These are phyloP conservation scores for Sugiyamaella marilandica DNA, from an alignment of 805 yeast species.

Conservation along the genomic window DNA sequence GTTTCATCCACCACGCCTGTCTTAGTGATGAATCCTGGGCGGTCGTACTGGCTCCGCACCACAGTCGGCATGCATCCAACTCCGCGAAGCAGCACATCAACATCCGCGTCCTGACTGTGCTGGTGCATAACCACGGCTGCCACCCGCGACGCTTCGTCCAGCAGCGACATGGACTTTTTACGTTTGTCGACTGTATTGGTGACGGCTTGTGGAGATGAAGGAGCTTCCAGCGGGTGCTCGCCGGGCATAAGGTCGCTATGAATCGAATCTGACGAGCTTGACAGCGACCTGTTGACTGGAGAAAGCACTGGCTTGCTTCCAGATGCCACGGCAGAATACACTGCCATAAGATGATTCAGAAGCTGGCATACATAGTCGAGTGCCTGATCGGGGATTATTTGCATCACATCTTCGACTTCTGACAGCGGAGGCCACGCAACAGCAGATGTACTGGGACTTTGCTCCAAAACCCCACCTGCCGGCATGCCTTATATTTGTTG, in stretches of 20 bases:
- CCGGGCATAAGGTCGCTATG: background rate
- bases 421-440: constrained; percentile 1
- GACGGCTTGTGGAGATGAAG: background rate
- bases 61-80: background rate
- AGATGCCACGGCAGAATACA: background rate
- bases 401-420: constrained; percentile 3
- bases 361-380: constrained; percentile 22
- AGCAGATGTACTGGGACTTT: no score
- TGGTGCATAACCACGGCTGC: constrained; percentile 15
- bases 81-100: background rate
- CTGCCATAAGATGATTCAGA: constrained; percentile 18
- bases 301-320: background rate
- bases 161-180: constrained; percentile 13
- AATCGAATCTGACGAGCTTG: background rate
- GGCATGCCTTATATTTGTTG: no score
- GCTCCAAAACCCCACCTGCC: no score
- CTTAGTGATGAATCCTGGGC: background rate
- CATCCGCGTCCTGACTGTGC: background rate
- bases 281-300: background rate
- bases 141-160: constrained; percentile 21
- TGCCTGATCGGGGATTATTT: constrained; percentile 22
- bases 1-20: background rate
- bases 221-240: background rate
- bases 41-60: background rate
- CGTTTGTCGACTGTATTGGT: constrained; percentile 9